These are phyloP conservation scores for Aspergillus novofumigatus DNA, from an alignment of 2,329 filamentous ascomycete genomes.

Conservation along the genomic window DNA sequence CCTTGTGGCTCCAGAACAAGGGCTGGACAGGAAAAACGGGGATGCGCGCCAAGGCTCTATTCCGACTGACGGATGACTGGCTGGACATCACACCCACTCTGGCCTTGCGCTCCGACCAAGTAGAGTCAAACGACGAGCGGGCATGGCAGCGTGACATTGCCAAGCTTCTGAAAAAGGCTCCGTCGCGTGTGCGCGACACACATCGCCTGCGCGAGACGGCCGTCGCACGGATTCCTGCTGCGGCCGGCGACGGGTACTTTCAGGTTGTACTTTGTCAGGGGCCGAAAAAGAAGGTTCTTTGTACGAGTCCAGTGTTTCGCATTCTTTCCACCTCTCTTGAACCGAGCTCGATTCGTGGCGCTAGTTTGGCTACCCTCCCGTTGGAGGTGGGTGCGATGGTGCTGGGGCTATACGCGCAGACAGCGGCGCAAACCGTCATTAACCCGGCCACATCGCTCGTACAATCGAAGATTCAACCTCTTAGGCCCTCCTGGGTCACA, in stretches of 20 bases:
- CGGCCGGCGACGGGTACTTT: conserved; percentile 64
- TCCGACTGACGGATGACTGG: conserved; percentile 59
- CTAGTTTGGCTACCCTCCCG: conserved; percentile 61
- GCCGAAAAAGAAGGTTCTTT: conserved; percentile 55
- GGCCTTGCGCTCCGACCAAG: conserved; percentile 44
- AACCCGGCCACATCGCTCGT: conserved; percentile 22
- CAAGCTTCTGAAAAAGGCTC: conserved; percentile 57
- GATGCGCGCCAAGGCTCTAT: conserved; percentile 61
- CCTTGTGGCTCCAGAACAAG: conserved; percentile 64
- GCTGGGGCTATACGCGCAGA: conserved; percentile 40
- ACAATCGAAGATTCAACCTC: conserved; percentile 22
- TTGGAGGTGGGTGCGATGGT: conserved; percentile 56
- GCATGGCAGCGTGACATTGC: conserved; percentile 65
- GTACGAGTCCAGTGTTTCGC: conserved; percentile 64
- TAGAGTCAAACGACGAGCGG: conserved; percentile 57
- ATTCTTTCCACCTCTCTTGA: conserved; percentile 63
- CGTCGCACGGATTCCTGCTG: conserved; percentile 60
- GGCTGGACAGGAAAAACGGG: conserved; percentile 66
- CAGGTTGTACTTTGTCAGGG: conserved; percentile 60
- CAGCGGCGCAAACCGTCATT: conserved; percentile 23
- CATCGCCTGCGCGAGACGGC: conserved; percentile 60
- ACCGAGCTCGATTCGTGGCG: conserved; percentile 59
- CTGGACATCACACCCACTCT: conserved; percentile 62
- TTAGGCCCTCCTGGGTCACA: conserved; percentile 26
- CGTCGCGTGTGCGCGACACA: conserved; percentile 41